phyloP scores from a whole-genome alignment of 2,329 filamentous ascomycete genomes.

The Xylaria sp. region DNA sequence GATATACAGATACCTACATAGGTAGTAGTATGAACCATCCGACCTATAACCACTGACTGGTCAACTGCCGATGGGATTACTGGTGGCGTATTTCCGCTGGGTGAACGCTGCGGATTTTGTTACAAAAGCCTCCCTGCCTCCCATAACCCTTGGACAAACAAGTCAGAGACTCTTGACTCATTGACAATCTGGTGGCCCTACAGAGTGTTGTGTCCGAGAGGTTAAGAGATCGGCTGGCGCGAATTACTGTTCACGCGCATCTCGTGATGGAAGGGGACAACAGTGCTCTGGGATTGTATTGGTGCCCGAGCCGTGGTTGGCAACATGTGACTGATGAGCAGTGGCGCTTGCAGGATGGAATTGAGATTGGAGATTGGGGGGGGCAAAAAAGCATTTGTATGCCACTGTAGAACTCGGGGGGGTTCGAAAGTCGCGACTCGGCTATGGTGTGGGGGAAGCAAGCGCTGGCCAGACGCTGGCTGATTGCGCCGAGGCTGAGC shows the following conservation, averaged over 20 bases:
- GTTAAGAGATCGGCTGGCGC: slow-evolving; percentile 22
- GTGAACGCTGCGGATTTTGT: not conserved
- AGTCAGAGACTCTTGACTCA: slow-evolving; percentile 10
- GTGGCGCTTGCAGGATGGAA: slow-evolving; percentile 36
- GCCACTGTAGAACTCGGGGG: not conserved
- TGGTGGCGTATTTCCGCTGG: slow-evolving; percentile 15
- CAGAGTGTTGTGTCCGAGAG: slow-evolving; percentile 13
- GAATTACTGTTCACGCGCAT: slow-evolving; percentile 33
- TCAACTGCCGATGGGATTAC: slow-evolving; percentile 19
- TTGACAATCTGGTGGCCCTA: slow-evolving; percentile 20
- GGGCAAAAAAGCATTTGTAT: slow-evolving; percentile 14
- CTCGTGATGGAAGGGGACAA: slow-evolving; percentile 27
- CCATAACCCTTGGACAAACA: slow-evolving; percentile 7
- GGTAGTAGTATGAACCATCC: not conserved
- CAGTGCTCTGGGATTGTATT: slow-evolving; percentile 31
- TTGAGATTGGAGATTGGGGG: slow-evolving; percentile 17
- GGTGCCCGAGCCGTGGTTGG: slow-evolving; percentile 33
- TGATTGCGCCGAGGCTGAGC: slow-evolving; percentile 38
- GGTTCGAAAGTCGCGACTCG: slow-evolving; percentile 22
- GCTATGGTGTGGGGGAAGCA: slow-evolving; percentile 33
- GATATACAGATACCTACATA: not conserved
- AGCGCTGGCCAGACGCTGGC: slow-evolving; percentile 15
- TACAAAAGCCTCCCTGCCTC: slow-evolving; percentile 12
- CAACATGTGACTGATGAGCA: slow-evolving; percentile 37
- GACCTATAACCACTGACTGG: not conserved